Evolutionary conservation across 495 filamentous ascomycete genomes (phyloP), one percentile per base, ranked within the genome.

Genomic region (Platismatia glauca): DNA sequence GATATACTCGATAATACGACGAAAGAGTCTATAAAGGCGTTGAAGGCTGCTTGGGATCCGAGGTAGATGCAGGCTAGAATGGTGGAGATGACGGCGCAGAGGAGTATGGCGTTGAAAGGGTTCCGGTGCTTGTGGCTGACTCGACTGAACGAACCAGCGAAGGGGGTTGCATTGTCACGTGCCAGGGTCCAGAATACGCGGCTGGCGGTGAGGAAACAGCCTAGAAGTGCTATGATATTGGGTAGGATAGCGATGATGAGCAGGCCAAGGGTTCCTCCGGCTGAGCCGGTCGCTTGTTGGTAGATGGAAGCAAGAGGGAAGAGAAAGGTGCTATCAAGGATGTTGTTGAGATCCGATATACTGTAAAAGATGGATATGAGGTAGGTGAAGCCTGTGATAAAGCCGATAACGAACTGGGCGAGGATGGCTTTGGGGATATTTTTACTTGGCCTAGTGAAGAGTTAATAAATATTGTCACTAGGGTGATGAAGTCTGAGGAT

Each of bases 111-210:
- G 27, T 59, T 61, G 41, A 63, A 64, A 4, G 67, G 67, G 35
- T 66, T 67, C 9, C 57, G 60, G 38, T 61, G 43, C n/a, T 33
- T 59, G 31, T 56, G 71, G 58, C 73, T 68, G 22, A 79, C 70
- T 8, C 71, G 65, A 27, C 69, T 69, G 61, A 79, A 77, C 33
- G 71, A 68, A 3, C 55, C 61, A 7, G 72, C 61, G 58, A 74
- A 75, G 13, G 77, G 77, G 0, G 71, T 76, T 20, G 77, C 77
- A 60, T 85, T 81, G 64, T 93, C 89, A 16, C 89, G 83, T 7
- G 87, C 85, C 6, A 93, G 80, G 16, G 87, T 83, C 89, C 89
- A 93, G 71, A 86, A 86, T 59, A 86, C 85, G 27, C 89, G 83
- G 6, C 86, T 86, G 39, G 83, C 83, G 18, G 88, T 90, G 50